phyloP scores from a whole-genome alignment of 768 basidiomycete genomes.

The Lactarius psammicola region DNA sequence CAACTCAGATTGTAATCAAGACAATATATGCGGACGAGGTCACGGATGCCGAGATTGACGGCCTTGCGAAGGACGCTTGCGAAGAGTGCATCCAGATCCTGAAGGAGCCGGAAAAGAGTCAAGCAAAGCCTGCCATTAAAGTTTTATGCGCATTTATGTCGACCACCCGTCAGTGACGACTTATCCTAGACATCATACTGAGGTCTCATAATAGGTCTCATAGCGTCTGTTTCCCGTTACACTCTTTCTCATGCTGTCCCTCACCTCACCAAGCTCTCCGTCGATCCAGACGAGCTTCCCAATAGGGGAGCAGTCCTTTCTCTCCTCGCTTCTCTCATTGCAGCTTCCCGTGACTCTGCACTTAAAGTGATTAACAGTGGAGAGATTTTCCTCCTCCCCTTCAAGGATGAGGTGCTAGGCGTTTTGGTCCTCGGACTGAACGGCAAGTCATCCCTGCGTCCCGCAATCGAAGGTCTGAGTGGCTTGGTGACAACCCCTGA shows the following conservation, averaged over 20 bases:
- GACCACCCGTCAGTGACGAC: constrained; percentile 64
- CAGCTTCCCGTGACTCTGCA: constrained; percentile 48
- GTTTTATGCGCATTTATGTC: constrained; percentile 73
- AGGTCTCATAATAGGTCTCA: constrained; percentile 1
- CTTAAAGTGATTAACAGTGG: constrained; percentile 21
- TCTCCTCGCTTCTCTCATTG: constrained; percentile 64
- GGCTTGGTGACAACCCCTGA: constrained; percentile 61
- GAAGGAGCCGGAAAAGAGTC: constrained; percentile 89
- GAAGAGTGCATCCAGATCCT: constrained; percentile 78
- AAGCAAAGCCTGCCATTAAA: constrained; percentile 85
- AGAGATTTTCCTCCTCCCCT: constrained; percentile 44
- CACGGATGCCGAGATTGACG: constrained; percentile 43
- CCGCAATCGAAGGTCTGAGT: constrained; percentile 65
- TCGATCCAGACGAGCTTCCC: constrained; percentile 63
- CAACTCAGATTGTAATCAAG: constrained; percentile 68
- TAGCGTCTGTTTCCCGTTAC: constrained; percentile 69
- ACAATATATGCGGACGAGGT: constrained; percentile 59
- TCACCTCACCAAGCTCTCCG: constrained; percentile 74
- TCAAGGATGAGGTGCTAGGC: constrained; percentile 76
- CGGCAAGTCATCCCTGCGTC: constrained; percentile 47
- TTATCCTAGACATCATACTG: constrained; percentile 2
- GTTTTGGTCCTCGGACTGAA: constrained; percentile 59
- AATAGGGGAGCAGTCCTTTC: constrained; percentile 65
- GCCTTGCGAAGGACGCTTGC: constrained; percentile 70
- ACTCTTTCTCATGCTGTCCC: constrained; percentile 68